A percentile compares a stretch with the other conserved stretches of the same genome.
Evolutionary conservation across 495 filamentous ascomycete genomes (phyloP).

Genomic region (Podospora bellae-mahoneyi): DNA sequence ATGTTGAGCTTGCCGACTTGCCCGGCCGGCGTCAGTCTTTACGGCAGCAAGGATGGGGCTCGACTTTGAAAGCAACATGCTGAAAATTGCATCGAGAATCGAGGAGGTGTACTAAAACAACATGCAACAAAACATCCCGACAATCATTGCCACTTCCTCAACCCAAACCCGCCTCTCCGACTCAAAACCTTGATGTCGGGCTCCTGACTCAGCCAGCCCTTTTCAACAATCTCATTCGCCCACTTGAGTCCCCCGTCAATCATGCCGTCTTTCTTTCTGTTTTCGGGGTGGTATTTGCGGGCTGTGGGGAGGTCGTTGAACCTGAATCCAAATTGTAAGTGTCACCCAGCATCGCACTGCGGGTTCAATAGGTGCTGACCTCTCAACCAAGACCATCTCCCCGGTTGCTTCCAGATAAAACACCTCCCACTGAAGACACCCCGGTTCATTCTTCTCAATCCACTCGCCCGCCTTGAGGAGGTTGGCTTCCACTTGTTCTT

Average conservation of each 20-base stretch:
- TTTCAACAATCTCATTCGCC: neutral
- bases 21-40: no score
- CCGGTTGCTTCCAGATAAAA: neutral
- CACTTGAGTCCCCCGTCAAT: neutral
- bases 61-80: no score
- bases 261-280: neutral
- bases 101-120: neutral
- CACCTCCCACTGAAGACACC: conserved; percentile 1
- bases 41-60: no score
- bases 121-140: neutral
- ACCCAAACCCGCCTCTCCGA: neutral
- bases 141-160: neutral
- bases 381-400: conserved; percentile 1
- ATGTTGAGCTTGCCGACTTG: no score
- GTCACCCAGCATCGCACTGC: neutral
- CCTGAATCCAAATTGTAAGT: neutral
- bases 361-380: neutral
- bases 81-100: no score
- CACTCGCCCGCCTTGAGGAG: neutral
- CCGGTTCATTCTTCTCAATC: conserved; percentile 1
- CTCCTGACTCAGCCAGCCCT: conserved; percentile 2
- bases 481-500: neutral
- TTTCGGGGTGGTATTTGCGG: neutral
- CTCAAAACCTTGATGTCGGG: conserved; percentile 2
- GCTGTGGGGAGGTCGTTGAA: neutral